Evolutionary conservation across 1,284 basidiomycete species (phyloP).

Genomic region (Microbotryum intermedium): DNA sequence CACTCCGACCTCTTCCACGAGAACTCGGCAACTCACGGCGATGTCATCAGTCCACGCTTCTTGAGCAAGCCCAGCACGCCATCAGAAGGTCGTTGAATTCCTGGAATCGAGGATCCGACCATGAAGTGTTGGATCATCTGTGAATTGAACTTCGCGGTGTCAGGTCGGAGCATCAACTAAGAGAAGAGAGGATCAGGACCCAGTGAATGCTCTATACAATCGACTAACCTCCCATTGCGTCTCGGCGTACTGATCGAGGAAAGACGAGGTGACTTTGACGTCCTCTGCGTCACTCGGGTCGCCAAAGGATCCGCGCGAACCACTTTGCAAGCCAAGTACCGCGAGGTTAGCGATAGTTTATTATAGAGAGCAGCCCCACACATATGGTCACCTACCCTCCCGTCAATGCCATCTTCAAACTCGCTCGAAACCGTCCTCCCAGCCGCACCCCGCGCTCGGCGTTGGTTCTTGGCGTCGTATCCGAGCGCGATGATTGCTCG

Average conservation of each 20-base stretch:
- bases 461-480: not conserved
- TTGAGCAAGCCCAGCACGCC: constrained; percentile 16
- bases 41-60: constrained; percentile 19
- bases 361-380: not conserved
- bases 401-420: constrained; percentile 55
- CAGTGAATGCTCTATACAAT: not conserved
- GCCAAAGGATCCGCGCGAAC: constrained; percentile 83
- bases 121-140: constrained; percentile 92
- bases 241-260: constrained; percentile 66
- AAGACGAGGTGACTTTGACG: constrained; percentile 12
- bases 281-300: constrained; percentile 53
- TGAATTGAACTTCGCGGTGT: not conserved
- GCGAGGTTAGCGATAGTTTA: not conserved
- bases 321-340: constrained; percentile 46
- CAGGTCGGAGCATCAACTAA: no score
- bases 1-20: not conserved
- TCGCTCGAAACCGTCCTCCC: constrained; percentile 65
- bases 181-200: not conserved
- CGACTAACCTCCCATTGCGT: constrained; percentile 69
- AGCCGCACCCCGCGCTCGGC: constrained; percentile 46
- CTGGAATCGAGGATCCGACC: constrained; percentile 62
- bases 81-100: constrained; percentile 22
- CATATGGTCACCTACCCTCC: constrained; percentile 59
- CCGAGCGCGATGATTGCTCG: constrained; percentile 38
- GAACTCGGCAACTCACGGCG: constrained; percentile 2